Percentiles rank a stretch among this genome's conserved stretches.
Conservation (phyloP, 768 basidiomycete genomes). For the Collybia sp. region DNA sequence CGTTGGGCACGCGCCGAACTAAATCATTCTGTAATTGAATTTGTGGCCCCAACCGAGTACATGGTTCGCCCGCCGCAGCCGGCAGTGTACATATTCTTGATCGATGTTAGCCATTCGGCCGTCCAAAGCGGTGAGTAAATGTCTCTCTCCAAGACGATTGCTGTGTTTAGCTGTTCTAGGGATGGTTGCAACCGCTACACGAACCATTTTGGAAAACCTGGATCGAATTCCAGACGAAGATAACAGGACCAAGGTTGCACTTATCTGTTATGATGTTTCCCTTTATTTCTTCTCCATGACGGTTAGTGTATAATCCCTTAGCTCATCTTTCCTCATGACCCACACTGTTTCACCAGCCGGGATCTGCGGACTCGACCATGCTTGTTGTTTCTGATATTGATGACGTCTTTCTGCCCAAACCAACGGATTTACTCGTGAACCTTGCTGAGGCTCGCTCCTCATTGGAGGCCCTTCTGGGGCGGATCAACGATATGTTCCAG, state of each 20-base stretch:
- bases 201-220: slow-evolving; percentile 92
- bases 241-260: slow-evolving; percentile 84
- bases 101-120: slow-evolving; percentile 92
- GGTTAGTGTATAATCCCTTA: slow-evolving; percentile 35
- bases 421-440: slow-evolving; percentile 94
- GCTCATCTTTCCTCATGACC: neutral
- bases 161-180: slow-evolving; percentile 36
- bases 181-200: slow-evolving; percentile 97
- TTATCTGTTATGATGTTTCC: slow-evolving; percentile 89
- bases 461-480: slow-evolving; percentile 75
- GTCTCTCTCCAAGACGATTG: neutral
- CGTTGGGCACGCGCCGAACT: slow-evolving; percentile 92
- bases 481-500: slow-evolving; percentile 95
- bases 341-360: slow-evolving; percentile 38
- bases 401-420: slow-evolving; percentile 97
- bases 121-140: slow-evolving; percentile 73
- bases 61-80: slow-evolving; percentile 99
- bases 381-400: slow-evolving; percentile 96
- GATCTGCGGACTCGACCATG: slow-evolving; percentile 80
- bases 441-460: slow-evolving; percentile 77
- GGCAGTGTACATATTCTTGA: slow-evolving; percentile 93
- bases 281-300: slow-evolving; percentile 97
- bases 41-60: slow-evolving; percentile 96
- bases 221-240: slow-evolving; percentile 96
- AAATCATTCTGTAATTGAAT: slow-evolving; percentile 93